A percentile compares a stretch with the other conserved stretches of the same genome.
phyloP scores from a whole-genome alignment of 805 yeast species.

The Spathaspora sp. region DNA sequence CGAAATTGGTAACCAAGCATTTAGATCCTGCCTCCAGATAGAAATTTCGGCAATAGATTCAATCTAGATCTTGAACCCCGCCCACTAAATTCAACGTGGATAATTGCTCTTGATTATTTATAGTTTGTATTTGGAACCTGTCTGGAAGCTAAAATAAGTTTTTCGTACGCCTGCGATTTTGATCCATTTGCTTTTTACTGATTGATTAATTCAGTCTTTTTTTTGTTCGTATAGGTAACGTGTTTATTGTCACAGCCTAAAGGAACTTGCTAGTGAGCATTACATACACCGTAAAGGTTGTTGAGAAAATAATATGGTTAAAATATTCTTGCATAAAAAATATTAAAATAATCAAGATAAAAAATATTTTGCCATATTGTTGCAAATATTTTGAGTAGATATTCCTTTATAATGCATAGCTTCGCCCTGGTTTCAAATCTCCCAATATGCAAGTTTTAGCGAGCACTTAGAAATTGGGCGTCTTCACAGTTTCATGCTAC shows the following conservation, averaged over 20 bases:
- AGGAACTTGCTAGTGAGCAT: background rate
- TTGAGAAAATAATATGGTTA: background rate
- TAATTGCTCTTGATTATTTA: background rate
- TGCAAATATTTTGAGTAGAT: background rate
- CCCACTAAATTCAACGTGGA: background rate
- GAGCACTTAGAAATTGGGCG: background rate
- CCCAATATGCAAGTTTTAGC: background rate
- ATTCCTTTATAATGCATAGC: background rate
- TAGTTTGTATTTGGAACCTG: background rate
- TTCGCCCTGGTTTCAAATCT: background rate
- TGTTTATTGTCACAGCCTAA: too few relatives aligned
- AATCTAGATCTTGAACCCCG: background rate
- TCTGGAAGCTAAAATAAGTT: too few relatives aligned
- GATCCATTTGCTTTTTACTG: too few relatives aligned
- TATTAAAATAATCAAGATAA: background rate
- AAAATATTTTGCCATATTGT: background rate
- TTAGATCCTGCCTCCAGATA: too few relatives aligned
- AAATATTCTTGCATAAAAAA: background rate
- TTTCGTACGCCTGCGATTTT: too few relatives aligned
- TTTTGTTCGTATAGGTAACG: too few relatives aligned
- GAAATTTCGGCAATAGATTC: background rate
- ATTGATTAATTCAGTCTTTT: too few relatives aligned
- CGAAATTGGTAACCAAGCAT: too few relatives aligned
- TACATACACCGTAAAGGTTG: background rate
- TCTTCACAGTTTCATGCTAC: background rate